Evolutionary conservation across 768 basidiomycete species (phyloP), one percentile per base, ranked within the genome.

Genomic region (Phanerodontia chrysosporium): DNA sequence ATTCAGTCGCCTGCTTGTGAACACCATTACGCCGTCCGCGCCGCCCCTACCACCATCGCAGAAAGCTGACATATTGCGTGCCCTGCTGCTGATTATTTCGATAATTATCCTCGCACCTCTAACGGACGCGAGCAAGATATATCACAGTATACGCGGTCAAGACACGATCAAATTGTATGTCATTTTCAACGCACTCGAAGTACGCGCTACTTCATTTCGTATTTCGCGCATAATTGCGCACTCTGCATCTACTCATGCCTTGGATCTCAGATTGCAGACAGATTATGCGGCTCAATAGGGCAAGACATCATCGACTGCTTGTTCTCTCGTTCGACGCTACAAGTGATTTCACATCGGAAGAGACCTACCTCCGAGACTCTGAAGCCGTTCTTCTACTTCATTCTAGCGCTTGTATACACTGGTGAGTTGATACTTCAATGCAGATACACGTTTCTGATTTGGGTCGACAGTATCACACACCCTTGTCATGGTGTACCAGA

Each of bases 141-240:
- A 99, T 66, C 97, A 99, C 67, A 89, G 89, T 16, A 98, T 99
- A 57, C 86, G 97, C 22, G 96, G 95, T 0, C 97, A 98, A 73
- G 97, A 99, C 65, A 97, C 94, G 2, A 96, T 99, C 76, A 99
- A 98, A 75, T 74, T 99, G 51, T 98, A 98, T 75, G 97, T 99
- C 60, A 96, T 99, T 52, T 99, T 98, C 75, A 98, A 98, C 72
- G 95, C 95, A 12, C 80, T 99, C 7, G 97, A 99, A 82, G 96
- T 96, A 72, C 58, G 85, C 70, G 22, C n/a, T 63, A 39, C 44
- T 39, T 21, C 51, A 35, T 14, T 52, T 16, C 24, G 12, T 24
- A 22, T 48, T 42, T 28, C 6, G 35, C 52, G 36, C 39, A 21
- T 39, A 35, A 7, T 7, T 7, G 52, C 52, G 30, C 30, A n/a